Evolutionary conservation across 257 asterid genomes (phyloP), one percentile per base, ranked within the genome.

Genomic region (Verbascum thapsus): DNA sequence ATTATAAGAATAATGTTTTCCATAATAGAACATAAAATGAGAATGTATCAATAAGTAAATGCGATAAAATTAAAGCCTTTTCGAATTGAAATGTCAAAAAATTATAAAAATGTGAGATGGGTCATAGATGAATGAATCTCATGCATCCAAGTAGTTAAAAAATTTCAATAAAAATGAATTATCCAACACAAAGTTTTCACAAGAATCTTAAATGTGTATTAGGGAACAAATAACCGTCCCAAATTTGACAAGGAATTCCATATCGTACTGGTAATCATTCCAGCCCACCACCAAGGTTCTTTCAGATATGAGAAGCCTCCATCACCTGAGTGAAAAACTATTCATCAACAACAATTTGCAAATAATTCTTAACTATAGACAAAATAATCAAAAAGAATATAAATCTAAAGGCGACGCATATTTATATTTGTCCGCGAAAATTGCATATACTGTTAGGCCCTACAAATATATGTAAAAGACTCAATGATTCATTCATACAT

Each of bases 221-320:
- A 26, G 5, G 32, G 32, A 26, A 5, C 32, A 26, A 26, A 26
- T 1, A 26, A 26, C 32, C 3, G 32, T 26, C 5, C 32, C 32
- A 26, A 26, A 26, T 26, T 26, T 26, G 32, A 26, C 5, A 26
- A 26, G 32, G 2, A 1, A 5, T 5, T 26, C 3, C 32, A 26
- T 26, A 26, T 45, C 87, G 85, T 83, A 92, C 97, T 92, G 32
- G 97, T 51, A 62, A 77, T 55, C 91, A 92, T 83, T 44, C 98
- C 98, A 45, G 82, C 82, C 98, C 98, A 92, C 98, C 98, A 92
- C 81, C 84, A 74, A 6, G 98, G 98, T 63, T 92, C 96, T 74
- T 17, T 72, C 64, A 92, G 71, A 67, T 92, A 92, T 0, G 94
- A 70, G 63, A 60, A 85, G 62, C 98, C 96, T 60, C 98, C 98